phyloP scores from a whole-genome alignment of 768 basidiomycete genomes.

The Calocybe cyanea region DNA sequence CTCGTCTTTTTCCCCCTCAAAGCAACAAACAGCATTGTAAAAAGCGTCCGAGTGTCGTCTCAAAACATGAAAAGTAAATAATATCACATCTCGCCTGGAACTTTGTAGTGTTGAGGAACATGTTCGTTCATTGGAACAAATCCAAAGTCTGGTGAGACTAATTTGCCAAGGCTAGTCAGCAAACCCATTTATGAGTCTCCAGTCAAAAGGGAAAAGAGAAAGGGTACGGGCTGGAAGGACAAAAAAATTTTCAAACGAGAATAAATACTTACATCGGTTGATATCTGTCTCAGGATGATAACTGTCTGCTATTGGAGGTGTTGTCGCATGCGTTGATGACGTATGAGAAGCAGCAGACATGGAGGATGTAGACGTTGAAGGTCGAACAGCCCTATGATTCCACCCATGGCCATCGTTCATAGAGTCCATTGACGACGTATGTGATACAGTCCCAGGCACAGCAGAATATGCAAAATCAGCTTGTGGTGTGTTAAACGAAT shows the following conservation, averaged over 20 bases:
- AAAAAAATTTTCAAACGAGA: neutral
- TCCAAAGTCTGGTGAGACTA: conserved; percentile 84
- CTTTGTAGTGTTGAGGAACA: conserved; percentile 60
- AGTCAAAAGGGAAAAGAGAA: conserved; percentile 14
- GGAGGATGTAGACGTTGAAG: conserved; percentile 74
- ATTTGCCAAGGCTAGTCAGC: conserved; percentile 43
- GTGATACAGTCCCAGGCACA: conserved; percentile 42
- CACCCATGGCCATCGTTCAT: conserved; percentile 46
- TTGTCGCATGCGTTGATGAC: conserved; percentile 78
- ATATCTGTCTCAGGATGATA: conserved; percentile 71
- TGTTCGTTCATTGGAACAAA: conserved; percentile 82
- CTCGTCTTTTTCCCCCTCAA: conserved; percentile 4
- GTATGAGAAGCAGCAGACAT: conserved; percentile 75
- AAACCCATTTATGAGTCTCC: conserved; percentile 33
- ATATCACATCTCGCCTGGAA: conserved; percentile 45
- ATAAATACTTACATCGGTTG: conserved; percentile 69
- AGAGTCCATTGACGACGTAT: conserved; percentile 38
- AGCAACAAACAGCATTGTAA: conserved; percentile 14
- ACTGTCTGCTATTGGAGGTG: conserved; percentile 68
- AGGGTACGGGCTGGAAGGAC: neutral
- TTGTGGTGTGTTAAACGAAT: conserved; percentile 59
- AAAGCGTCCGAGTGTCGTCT: conserved; percentile 15
- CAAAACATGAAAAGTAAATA: conserved; percentile 5
- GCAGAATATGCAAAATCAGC: conserved; percentile 83
- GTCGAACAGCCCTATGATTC: conserved; percentile 54